A percentile compares a stretch with the other conserved stretches of the same genome.
Evolutionary conservation across 1,284 basidiomycete species (phyloP).

Genomic region (Fomitopsis schrenkii): DNA sequence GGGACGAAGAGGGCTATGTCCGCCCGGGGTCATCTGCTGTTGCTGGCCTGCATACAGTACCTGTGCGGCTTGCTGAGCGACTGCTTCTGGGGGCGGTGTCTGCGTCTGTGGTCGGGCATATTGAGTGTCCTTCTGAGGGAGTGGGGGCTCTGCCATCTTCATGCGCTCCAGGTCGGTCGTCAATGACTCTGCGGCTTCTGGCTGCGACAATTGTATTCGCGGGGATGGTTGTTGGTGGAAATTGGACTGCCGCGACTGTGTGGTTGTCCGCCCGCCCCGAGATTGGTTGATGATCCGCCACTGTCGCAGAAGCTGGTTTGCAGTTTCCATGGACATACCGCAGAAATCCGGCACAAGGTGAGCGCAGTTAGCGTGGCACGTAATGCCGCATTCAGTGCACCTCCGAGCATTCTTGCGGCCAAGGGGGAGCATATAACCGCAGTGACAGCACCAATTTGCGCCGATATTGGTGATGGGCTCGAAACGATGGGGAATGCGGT

Average conservation of each 20-base stretch:
- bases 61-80: conserved; percentile 14
- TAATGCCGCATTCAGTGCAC: conserved; percentile 95
- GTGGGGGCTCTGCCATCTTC: conserved; percentile 36
- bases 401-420: conserved; percentile 96
- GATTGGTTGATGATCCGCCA: conserved; percentile 79
- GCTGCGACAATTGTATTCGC: conserved; percentile 11
- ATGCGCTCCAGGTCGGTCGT: conserved; percentile 46
- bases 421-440: conserved; percentile 96
- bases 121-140: conserved; percentile 23
- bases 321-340: conserved; percentile 99
- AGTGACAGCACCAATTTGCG: conserved; percentile 99
- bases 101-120: conserved; percentile 19
- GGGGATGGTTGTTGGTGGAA: conserved; percentile 17
- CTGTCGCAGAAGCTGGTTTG: conserved; percentile 89
- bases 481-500: conserved; percentile 98
- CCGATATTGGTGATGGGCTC: conserved; percentile 96
- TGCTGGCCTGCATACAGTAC: conserved; percentile 18
- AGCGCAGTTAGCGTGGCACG: conserved; percentile 96
- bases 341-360: conserved; percentile 99
- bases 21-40: conserved; percentile 15
- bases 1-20: conserved; percentile 17
- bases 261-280: conserved; percentile 23
- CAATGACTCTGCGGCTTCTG: conserved; percentile 22
- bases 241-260: conserved; percentile 19
- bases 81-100: conserved; percentile 11